A percentile compares a stretch with the other conserved stretches of the same genome.
Conservation (phyloP, 2,329 filamentous ascomycete species). For the Fusarium bulbicola region DNA sequence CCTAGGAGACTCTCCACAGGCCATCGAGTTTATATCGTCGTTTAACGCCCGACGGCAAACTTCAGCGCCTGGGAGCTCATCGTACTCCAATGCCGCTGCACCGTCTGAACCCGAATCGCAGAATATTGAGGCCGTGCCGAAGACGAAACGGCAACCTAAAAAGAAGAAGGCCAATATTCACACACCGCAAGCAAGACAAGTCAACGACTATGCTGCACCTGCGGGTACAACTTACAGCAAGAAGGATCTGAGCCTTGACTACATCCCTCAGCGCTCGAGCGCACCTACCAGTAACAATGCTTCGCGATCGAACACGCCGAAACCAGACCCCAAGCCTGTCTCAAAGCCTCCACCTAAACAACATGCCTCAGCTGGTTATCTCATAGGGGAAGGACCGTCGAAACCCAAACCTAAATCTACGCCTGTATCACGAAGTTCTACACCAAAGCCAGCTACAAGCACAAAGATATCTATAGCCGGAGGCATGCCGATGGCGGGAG, state of each 20-base stretch:
- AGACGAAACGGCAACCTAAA: constrained; percentile 55
- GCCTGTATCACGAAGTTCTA: constrained; percentile 61
- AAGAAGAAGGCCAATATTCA: constrained; percentile 72
- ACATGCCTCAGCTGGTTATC: constrained; percentile 73
- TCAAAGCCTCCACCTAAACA: constrained; percentile 61
- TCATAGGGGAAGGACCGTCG: constrained; percentile 79
- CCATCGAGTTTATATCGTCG: constrained; percentile 79
- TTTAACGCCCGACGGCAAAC: constrained; percentile 76
- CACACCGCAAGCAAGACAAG: constrained; percentile 68
- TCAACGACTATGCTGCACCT: constrained; percentile 69
- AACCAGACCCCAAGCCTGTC: constrained; percentile 37
- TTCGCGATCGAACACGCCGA: constrained; percentile 50
- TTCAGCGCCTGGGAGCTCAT: constrained; percentile 38
- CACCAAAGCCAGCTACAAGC: constrained; percentile 60
- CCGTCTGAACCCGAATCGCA: constrained; percentile 30
- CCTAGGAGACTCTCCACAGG: constrained; percentile 83
- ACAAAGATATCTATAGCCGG: constrained; percentile 79
- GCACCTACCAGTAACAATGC: constrained; percentile 50
- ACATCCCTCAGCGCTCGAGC: constrained; percentile 66
- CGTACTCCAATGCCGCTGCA: constrained; percentile 38
- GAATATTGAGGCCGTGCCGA: constrained; percentile 57
- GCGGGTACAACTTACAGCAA: constrained; percentile 79
- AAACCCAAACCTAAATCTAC: constrained; percentile 66
- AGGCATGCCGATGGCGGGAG: constrained; percentile 83
- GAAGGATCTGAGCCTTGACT: constrained; percentile 74